Evolutionary conservation across 495 filamentous ascomycete species (phyloP), one percentile per base, ranked within the genome.

Genomic region (Parmelia sp.): DNA sequence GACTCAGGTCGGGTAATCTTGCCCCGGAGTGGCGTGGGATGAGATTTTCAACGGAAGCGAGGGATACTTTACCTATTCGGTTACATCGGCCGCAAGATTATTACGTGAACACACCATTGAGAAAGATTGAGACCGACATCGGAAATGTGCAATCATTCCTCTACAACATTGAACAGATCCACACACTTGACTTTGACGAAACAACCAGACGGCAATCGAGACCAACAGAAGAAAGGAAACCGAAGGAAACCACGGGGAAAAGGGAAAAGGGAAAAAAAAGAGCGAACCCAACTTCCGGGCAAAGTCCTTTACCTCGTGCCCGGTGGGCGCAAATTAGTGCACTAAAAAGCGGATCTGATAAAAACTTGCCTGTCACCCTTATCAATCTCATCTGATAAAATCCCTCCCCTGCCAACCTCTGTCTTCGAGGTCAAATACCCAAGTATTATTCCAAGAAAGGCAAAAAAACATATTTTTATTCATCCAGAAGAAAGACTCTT

Each of bases 321-420:
- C 45, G n/a, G 31, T 64, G 53, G 4, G 10, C 9, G 3, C 25
- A 33, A 11, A n/a, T 10, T 33, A 31, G 39, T n/a, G 29, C 62
- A 42, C 62, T 64, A 64, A 64, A 6, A 9, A 60, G 65, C 65
- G 58, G 62, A 70, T 70, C 68, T 65, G 68, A 70, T 70, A 67
- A 68, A 58, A 35, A 33, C 47, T 42, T 47, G 57, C 21, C 66
- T 27, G 2, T 36, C 19, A 57, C 33, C 64, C 64, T 66, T 66
- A 66, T 66, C 65, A 66, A 68, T 68, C 62, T 61, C 39, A 68
- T 68, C 66, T 57, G 66, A 68, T 71, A 53, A 60, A 55, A 44
- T 45, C 55, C 37, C 51, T 0, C 47, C 61, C 31, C 51, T 45
- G 36, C 57, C 27, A 40, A 39, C 27, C 12, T 6, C 19, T 12